Percentiles rank a stretch among this genome's conserved stretches.
phyloP scores from a whole-genome alignment of 1,284 basidiomycete species.

The Marasmius tenuissimus region DNA sequence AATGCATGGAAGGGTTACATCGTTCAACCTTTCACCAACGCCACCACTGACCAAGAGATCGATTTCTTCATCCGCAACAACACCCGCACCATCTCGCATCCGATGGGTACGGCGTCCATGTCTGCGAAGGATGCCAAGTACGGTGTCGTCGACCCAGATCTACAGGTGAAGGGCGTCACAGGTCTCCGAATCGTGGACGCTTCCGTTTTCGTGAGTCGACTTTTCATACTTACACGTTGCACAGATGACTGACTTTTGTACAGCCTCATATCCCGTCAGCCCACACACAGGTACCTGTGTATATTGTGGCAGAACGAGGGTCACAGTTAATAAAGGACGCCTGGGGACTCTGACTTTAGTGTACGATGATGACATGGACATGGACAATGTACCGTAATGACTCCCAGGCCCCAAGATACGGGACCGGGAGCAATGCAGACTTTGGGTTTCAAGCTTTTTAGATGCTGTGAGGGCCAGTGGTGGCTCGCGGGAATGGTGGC shows the following conservation, averaged over 20 bases:
- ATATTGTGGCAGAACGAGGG: slow-evolving; percentile 17
- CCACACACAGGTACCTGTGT: slow-evolving; percentile 18
- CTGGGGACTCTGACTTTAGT: not conserved
- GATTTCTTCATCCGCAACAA: slow-evolving; percentile 19
- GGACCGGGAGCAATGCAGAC: too few species aligned
- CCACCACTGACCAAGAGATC: slow-evolving; percentile 23
- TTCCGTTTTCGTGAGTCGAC: slow-evolving; percentile 27
- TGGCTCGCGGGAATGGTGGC: too few species aligned
- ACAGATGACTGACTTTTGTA: not conserved
- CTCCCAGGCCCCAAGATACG: too few species aligned
- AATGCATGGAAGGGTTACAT: slow-evolving; percentile 34
- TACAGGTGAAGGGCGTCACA: slow-evolving; percentile 32
- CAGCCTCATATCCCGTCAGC: slow-evolving; percentile 17
- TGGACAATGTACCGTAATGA: too few species aligned
- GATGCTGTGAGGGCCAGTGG: too few species aligned
- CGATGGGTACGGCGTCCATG: slow-evolving; percentile 28
- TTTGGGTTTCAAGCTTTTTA: too few species aligned
- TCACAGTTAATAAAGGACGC: slow-evolving; percentile 17
- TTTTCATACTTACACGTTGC: slow-evolving; percentile 1
- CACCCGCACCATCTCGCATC: slow-evolving; percentile 20
- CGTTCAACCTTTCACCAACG: slow-evolving; percentile 15
- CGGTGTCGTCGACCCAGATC: slow-evolving; percentile 50
- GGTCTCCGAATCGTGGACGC: slow-evolving; percentile 37
- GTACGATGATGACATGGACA: too few species aligned
- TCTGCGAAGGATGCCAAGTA: slow-evolving; percentile 13